Conservation (phyloP, 768 basidiomycete genomes). For the Lactarius vividus region DNA sequence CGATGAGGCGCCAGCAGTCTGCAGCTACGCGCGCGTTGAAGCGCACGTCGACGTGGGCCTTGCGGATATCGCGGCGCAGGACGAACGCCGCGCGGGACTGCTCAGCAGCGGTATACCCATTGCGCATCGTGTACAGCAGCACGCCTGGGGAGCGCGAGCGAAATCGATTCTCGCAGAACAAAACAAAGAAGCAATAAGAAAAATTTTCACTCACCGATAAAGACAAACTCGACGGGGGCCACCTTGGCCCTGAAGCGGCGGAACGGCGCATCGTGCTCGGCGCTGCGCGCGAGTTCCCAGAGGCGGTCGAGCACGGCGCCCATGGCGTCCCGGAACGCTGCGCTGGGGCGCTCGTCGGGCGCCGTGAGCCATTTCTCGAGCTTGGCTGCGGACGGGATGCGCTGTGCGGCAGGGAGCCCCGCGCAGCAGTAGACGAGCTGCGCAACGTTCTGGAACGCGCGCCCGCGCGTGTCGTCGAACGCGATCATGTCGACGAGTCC, state of each 20-base stretch:
- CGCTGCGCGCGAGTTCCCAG: slow-evolving; percentile 48
- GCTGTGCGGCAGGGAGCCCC: slow-evolving; percentile 40
- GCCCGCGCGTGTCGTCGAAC: slow-evolving; percentile 66
- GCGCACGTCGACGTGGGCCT: slow-evolving; percentile 59
- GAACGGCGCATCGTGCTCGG: slow-evolving; percentile 34
- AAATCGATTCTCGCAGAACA: too few relatives aligned
- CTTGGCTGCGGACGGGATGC: slow-evolving; percentile 47
- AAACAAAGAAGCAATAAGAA: too few relatives aligned
- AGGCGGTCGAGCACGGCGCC: slow-evolving; percentile 51
- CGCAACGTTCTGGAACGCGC: slow-evolving; percentile 73
- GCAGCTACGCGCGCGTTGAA: slow-evolving; percentile 55
- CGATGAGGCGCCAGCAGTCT: slow-evolving; percentile 57
- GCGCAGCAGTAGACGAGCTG: slow-evolving; percentile 69
- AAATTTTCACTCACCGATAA: slow-evolving; percentile 60
- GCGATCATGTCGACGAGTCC: slow-evolving; percentile 56
- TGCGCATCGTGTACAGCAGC: slow-evolving; percentile 55
- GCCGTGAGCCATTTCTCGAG: slow-evolving; percentile 47
- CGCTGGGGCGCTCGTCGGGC: slow-evolving; percentile 37
- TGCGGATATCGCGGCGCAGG: slow-evolving; percentile 56
- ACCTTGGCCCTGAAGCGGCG: slow-evolving; percentile 50
- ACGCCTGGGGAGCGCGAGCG: slow-evolving; percentile 50
- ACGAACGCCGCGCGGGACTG: slow-evolving; percentile 54
- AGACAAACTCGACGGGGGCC: slow-evolving; percentile 75
- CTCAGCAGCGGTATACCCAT: slow-evolving; percentile 39
- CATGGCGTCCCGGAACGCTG: slow-evolving; percentile 53